Base-by-base conservation (phyloP, 2,329 filamentous ascomycete genomes). In the Gremmenia infestans region DNA sequence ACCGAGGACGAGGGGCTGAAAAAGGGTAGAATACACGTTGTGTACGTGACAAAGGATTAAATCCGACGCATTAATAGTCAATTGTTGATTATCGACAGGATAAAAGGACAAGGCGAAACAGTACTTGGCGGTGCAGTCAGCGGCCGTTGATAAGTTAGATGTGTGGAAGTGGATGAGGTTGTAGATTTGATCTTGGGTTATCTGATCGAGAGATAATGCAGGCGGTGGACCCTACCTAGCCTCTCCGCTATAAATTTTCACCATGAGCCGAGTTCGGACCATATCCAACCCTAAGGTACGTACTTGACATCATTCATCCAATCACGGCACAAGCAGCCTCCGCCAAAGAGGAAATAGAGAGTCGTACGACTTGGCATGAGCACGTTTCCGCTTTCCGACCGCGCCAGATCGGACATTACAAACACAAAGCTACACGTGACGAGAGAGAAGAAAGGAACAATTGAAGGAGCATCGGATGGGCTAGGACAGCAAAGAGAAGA, bases 121-220 rank as follows among this genome's bases (percentile, higher is more conserved):
- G 42, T 17, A 22, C 22, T 17, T 17, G 42, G 4, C 5, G n/a
- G 42, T 45, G 32, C 15, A 36, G 36, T 7, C 12, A 42, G 15
- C 23, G 50, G 50, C 23, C 37, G 35, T 32, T 22, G 28, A 9
- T 12, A 39, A n/a, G 39, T 25, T 19, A 45, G 15, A n/a, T 36
- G 40, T 5, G 19, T 5, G 25, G 23, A 25, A 15, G 52, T 12
- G n/a, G 36, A 46, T 17, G 47, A 50, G 37, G 35, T 9, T 15
- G 47, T 37, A 49, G 43, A 49, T 48, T 22, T 55, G 48, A 55
- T 52, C 53, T 48, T 28, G 36, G 48, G 28, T 55, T 55, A 51
- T 50, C 53, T 52, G 54, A 56, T 54, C 52, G 25, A 17, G 36
- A 40, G 47, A 45, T 49, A 36, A 52, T 52, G 50, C 50, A 52